Percentiles rank a stretch among this genome's conserved stretches.
Evolutionary conservation across 495 filamentous ascomycete genomes (phyloP).

Genomic region (Penicillium simplicissimum): DNA sequence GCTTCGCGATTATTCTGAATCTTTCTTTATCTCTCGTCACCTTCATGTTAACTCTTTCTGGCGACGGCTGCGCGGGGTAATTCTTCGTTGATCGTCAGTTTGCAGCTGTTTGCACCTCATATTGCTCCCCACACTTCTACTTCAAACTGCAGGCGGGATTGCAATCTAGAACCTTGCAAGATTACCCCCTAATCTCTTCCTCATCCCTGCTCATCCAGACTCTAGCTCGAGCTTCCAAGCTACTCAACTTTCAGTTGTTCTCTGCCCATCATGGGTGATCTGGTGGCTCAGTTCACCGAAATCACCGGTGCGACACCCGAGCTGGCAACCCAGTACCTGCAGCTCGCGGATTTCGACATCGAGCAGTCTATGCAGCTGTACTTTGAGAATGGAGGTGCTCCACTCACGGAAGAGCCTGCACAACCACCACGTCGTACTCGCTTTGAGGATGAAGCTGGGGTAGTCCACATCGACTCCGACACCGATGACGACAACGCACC

Average conservation of each 20-base stretch:
- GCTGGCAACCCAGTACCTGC: conserved; percentile 75
- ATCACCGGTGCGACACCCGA: conserved; percentile 66
- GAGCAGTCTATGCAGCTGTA: conserved; percentile 86
- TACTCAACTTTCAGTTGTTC: conserved; percentile 41
- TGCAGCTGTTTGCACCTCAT: conserved; percentile 42
- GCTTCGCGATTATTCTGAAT: neutral
- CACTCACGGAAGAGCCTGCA: conserved; percentile 40
- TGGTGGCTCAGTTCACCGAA: conserved; percentile 52
- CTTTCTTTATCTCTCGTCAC: conserved; percentile 4
- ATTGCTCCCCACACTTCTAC: conserved; percentile 21
- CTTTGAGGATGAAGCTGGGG: conserved; percentile 56
- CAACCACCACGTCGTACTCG: conserved; percentile 30
- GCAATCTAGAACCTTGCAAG: conserved; percentile 1
- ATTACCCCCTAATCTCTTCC: conserved; percentile 8
- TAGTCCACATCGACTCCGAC: conserved; percentile 74
- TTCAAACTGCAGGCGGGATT: neutral
- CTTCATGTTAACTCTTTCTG: conserved; percentile 8
- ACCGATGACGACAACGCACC: conserved; percentile 55
- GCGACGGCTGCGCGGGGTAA: conserved; percentile 4
- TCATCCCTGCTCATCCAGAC: conserved; percentile 9
- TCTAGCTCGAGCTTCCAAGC: conserved; percentile 11
- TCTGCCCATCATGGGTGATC: conserved; percentile 59
- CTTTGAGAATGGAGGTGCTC: conserved; percentile 75
- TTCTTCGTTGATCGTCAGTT: conserved; percentile 24
- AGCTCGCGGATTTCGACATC: conserved; percentile 76